These are phyloP conservation scores for Coniochaeta pulveracea DNA, from an alignment of 2,329 filamentous ascomycete species.

Conservation along the genomic window DNA sequence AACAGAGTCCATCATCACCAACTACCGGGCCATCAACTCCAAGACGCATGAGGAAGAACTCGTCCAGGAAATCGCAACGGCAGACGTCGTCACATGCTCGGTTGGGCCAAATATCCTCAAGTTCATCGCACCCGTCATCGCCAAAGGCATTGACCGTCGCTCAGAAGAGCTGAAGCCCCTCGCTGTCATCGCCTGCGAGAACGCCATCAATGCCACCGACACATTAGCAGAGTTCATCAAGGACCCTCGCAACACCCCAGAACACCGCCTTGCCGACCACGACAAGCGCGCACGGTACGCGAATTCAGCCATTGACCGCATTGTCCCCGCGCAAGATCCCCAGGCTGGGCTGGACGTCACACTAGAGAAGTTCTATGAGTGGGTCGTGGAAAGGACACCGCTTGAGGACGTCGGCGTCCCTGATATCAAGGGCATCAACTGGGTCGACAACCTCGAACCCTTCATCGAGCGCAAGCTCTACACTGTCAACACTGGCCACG, in stretches of 20 bases:
- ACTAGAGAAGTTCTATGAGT: conserved; percentile 98
- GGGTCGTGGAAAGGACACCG: conserved; percentile 84
- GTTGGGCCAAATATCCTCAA: conserved; percentile 93
- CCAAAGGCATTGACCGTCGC: conserved; percentile 80
- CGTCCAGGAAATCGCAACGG: conserved; percentile 73
- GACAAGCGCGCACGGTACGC: conserved; percentile 74
- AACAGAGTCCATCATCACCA: conserved; percentile 71
- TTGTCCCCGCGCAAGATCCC: conserved; percentile 81
- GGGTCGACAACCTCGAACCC: conserved; percentile 80
- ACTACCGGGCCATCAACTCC: conserved; percentile 96
- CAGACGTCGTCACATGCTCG: conserved; percentile 90
- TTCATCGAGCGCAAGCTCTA: conserved; percentile 99
- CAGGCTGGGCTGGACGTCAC: conserved; percentile 78
- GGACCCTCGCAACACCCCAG: conserved; percentile 57
- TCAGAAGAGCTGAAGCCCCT: conserved; percentile 54
- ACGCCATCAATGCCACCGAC: conserved; percentile 90
- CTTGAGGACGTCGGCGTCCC: conserved; percentile 64
- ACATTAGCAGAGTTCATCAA: conserved; percentile 76
- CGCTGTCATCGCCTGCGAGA: conserved; percentile 94
- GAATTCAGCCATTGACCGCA: conserved; percentile 97
- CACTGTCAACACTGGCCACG: conserved; percentile 97
- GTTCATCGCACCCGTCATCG: conserved; percentile 92
- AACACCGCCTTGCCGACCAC: conserved; percentile 56
- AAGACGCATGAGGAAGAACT: conserved; percentile 73
- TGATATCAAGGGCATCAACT: conserved; percentile 78